Evolutionary conservation across 129 eudicot genomes (phyloP), one percentile per base, ranked within the genome.

Genomic region (Arctium minus): DNA sequence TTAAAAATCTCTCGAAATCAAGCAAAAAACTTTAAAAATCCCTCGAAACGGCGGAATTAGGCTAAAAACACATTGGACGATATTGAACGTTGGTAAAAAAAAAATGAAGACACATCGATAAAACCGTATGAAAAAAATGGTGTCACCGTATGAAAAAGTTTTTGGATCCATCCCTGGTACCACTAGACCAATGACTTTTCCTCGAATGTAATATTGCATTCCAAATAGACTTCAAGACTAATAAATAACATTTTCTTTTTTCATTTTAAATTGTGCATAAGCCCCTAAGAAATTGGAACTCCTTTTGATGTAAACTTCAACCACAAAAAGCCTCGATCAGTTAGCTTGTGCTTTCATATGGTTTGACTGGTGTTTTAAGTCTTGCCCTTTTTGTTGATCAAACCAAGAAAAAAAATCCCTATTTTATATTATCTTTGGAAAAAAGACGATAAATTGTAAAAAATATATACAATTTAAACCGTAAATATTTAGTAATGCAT

Each of bases 301-400:
- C 79, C 75, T 73, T 73, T 79, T 84, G 84, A 79, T 79, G 84
- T 84, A 79, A 84, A 79, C 84, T 74, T 36, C 84, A 84, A 84
- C 87, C 87, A 84, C 76, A 84, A 44, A 22, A 84, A 67, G 60
- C 44, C 80, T 84, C 13, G 84, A 84, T 79, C 87, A 79, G 87
- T 84, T 84, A 84, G 80, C 87, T 79, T 79, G 84, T 84, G 87
- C 87, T 84, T 79, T 84, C 87, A 74, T 69, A 74, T 84, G 87
- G 79, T 40, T 79, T 84, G 87, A 84, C 87, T 68, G 70, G 71
- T 79, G 83, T 84, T 78, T 22, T 79, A 79, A 74, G 80, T 79
- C 84, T 79, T 79, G 69, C 79, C 53, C 37, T 75, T 10, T 48
- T 67, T 82, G 72, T 76, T 40, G 53, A 73, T 78, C 79, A 71